Base-by-base conservation (phyloP, 2,329 filamentous ascomycete genomes). In the Alternaria novae-zelandiae region DNA sequence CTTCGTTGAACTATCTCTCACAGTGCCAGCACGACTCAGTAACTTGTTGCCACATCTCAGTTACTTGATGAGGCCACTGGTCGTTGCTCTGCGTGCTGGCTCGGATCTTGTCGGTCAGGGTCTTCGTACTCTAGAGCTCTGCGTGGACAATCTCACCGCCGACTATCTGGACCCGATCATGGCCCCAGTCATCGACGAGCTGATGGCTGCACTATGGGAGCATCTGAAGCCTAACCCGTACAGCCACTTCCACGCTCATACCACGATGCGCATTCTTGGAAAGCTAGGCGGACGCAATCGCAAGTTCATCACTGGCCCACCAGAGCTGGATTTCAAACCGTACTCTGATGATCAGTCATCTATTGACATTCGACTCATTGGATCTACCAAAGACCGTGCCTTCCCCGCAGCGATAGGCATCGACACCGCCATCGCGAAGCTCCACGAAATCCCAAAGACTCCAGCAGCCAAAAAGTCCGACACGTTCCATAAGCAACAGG, bases 111-210 rank as follows among this genome's bases (percentile, higher is more conserved):
- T 99, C 17, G 94, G 94, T 0, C 96, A 99, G 79, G 96, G 96
- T 0, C 84, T 99, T 7, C 86, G 96, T 26, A 99, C 96, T 0
- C 83, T 99, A 6, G 96, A 99, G 75, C 87, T 99, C 2, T 99
- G 96, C 74, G 96, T 99, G 17, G 96, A 99, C 68, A 99, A 99
- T 72, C 86, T 99, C 0, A 99, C 96, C 0, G 95, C 96, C 0
- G 96, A 99, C 74, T 99, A 99, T 75, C 84, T 99, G 13, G 96
- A 99, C 72, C 96, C 96, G 0, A 98, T 99, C 73, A 99, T 99
- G 95, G 93, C 95, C 3, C 96, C 96, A 0, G 96, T 98, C 25
- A 98, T 99, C 79, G 95, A 99, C 73, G 96, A 99, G 76, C 85
- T 99, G 47, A 99, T 99, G 96, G 96, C 94, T 50, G 95, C 95